These are phyloP conservation scores for Aspergillus ellipticus DNA, from an alignment of 495 filamentous ascomycete genomes.

Conservation along the genomic window DNA sequence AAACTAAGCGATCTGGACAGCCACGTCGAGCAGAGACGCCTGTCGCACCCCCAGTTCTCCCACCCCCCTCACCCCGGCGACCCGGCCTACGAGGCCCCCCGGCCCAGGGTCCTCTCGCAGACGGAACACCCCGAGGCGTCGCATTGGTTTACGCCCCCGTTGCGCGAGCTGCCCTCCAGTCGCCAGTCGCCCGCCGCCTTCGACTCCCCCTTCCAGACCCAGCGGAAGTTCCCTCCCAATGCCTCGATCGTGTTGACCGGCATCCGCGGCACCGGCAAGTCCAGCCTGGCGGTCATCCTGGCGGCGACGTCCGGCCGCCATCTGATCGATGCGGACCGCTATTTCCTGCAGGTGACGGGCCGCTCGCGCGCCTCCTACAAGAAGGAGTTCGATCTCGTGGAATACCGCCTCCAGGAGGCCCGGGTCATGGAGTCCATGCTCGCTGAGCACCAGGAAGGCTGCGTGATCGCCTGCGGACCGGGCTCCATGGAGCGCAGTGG, in stretches of 20 bases:
- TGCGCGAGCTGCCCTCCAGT: slow-evolving; percentile 29
- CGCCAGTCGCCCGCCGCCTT: slow-evolving; percentile 33
- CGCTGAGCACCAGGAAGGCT: slow-evolving; percentile 54
- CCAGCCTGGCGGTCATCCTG: slow-evolving; percentile 73
- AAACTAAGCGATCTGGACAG: slow-evolving; percentile 30
- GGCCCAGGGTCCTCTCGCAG: slow-evolving; percentile 7
- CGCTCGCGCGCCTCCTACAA: slow-evolving; percentile 58
- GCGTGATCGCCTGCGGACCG: slow-evolving; percentile 67
- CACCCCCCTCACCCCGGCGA: background rate
- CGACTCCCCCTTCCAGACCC: slow-evolving; percentile 26
- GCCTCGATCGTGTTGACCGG: slow-evolving; percentile 74
- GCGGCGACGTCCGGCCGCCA: slow-evolving; percentile 65
- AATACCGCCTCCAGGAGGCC: slow-evolving; percentile 59
- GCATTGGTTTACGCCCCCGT: slow-evolving; percentile 18
- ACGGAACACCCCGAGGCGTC: slow-evolving; percentile 27
- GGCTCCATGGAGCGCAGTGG: slow-evolving; percentile 48
- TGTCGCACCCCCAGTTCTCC: background rate
- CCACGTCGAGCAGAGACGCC: slow-evolving; percentile 18
- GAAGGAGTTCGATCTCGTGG: slow-evolving; percentile 53
- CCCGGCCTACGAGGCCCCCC: background rate
- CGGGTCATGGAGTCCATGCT: slow-evolving; percentile 63
- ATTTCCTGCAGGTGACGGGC: slow-evolving; percentile 65
- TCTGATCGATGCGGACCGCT: slow-evolving; percentile 67
- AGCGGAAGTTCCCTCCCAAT: slow-evolving; percentile 50
- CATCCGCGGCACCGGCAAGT: slow-evolving; percentile 71